Conservation (phyloP, 78 protist species). For the Isochrysis galbana region DNA sequence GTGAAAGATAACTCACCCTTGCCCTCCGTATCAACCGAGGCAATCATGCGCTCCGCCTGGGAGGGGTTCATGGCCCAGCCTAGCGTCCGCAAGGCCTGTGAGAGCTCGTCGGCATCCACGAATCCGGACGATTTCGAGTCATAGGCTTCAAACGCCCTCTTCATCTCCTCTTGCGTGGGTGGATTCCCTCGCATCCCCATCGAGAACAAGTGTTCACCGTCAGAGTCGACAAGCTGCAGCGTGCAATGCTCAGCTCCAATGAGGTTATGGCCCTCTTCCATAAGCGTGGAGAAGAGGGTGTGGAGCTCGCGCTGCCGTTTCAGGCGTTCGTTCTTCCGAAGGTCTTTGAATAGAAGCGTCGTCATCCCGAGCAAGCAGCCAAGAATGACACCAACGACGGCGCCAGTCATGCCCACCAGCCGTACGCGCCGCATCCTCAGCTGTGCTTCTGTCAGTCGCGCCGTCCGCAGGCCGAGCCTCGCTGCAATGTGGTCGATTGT, state of each 20-base stretch:
- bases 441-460: background rate
- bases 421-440: background rate
- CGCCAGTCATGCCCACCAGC: background rate
- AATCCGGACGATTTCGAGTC: background rate
- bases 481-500: background rate
- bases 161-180: background rate
- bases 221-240: background rate
- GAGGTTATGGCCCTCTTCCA: background rate
- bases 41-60: background rate
- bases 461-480: background rate
- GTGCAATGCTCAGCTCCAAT: background rate
- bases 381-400: background rate
- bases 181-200: background rate
- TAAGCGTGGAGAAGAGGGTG: background rate
- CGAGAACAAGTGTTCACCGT: background rate
- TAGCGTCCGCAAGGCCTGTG: background rate
- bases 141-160: background rate
- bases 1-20: background rate
- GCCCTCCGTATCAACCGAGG: background rate
- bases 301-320: background rate
- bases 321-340: background rate
- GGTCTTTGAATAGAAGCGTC: background rate
- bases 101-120: background rate
- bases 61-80: background rate
- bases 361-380: slow-evolving; percentile 41